Evolutionary conservation across 1,284 basidiomycete genomes (phyloP).

Genomic region (Chalciporus sp.): DNA sequence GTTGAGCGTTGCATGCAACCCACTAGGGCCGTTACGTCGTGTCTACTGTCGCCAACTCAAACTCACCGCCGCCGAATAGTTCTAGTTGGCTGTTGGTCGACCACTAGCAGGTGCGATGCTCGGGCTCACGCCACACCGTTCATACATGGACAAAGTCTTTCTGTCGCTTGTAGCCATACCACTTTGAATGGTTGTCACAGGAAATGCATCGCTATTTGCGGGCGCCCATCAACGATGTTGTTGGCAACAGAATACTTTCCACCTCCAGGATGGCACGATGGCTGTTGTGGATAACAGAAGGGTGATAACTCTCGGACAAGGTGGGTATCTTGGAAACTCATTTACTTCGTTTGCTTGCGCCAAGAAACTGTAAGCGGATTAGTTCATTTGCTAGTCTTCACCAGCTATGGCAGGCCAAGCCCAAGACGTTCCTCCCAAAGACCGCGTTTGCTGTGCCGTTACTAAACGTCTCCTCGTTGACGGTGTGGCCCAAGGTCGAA

Average conservation of each 20-base stretch:
- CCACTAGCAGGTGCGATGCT: too few relatives aligned
- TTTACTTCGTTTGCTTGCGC: constrained; percentile 3
- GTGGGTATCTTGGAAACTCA: not conserved
- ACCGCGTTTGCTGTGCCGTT: constrained; percentile 9
- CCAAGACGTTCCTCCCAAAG: not conserved
- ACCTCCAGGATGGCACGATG: not conserved
- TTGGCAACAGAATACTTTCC: not conserved
- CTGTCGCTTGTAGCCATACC: too few relatives aligned
- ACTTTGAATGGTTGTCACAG: not conserved
- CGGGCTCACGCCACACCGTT: too few relatives aligned
- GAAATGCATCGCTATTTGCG: not conserved
- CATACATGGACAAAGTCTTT: too few relatives aligned
- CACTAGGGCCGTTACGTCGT: too few relatives aligned
- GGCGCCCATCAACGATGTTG: not conserved
- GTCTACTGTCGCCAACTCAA: too few relatives aligned
- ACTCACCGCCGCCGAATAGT: too few relatives aligned
- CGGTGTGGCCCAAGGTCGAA: not conserved
- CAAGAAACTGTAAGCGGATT: constrained; percentile 6
- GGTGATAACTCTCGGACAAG: too few relatives aligned
- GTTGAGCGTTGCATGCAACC: too few relatives aligned
- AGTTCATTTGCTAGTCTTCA: not conserved
- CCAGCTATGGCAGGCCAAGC: not conserved
- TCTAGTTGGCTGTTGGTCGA: too few relatives aligned
- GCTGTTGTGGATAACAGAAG: too few relatives aligned
- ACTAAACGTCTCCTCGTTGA: constrained; percentile 2